These are phyloP conservation scores for Ballota nigra DNA, from an alignment of 257 asterid genomes.

Conservation along the genomic window DNA sequence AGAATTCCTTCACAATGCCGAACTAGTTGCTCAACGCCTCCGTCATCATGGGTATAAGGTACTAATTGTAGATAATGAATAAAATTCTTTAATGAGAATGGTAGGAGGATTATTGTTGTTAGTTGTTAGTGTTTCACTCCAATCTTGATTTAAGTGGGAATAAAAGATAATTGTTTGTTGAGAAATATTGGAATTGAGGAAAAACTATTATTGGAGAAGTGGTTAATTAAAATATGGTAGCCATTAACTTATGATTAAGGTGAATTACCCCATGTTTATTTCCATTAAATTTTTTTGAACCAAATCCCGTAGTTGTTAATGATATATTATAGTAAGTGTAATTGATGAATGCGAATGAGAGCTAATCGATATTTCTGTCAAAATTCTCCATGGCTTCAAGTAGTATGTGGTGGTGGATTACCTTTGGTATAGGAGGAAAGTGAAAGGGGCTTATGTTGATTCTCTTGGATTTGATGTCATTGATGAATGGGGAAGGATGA, in stretches of 20 bases:
- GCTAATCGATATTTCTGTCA: background rate
- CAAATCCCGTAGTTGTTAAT: background rate
- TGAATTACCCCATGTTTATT: background rate
- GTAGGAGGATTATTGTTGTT: too few relatives aligned
- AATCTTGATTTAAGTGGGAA: background rate
- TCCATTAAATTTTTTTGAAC: background rate
- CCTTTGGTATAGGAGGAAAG: slow-evolving; percentile 94
- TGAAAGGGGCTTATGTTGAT: slow-evolving; percentile 67
- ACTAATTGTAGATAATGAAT: background rate
- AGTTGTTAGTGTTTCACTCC: too few relatives aligned
- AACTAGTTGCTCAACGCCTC: slow-evolving; percentile 63
- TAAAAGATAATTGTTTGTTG: background rate
- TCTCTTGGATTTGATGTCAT: slow-evolving; percentile 88
- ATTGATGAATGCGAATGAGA: background rate
- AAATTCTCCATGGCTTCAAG: slow-evolving; percentile 18
- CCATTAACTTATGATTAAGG: too few relatives aligned
- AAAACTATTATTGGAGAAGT: too few relatives aligned
- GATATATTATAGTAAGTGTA: background rate
- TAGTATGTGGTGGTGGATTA: slow-evolving; percentile 97
- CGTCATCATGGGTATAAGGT: slow-evolving; percentile 82
- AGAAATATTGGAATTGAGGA: background rate
- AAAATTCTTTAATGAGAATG: background rate
- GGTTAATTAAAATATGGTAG: too few relatives aligned
- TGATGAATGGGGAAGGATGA: slow-evolving; percentile 97
- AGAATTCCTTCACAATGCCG: slow-evolving; percentile 76